Evolutionary conservation across 805 yeast species (phyloP).

Genomic region (Candida ipomoeae): DNA sequence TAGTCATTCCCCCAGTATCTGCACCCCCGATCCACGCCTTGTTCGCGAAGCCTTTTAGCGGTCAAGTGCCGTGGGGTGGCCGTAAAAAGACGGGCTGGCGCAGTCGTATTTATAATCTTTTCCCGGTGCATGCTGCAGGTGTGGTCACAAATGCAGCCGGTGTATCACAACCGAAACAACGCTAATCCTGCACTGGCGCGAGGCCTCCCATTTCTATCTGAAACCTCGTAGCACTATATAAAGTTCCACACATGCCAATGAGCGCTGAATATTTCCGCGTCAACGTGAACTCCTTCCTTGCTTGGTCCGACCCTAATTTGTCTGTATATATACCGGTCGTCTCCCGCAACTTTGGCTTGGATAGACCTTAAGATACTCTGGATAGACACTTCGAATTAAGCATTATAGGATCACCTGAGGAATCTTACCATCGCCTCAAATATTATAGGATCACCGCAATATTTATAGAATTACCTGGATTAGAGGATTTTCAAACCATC

Average conservation of each 20-base stretch:
- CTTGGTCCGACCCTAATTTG: neutral
- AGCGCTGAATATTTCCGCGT: slow-evolving; percentile 2
- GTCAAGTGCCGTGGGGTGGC: neutral
- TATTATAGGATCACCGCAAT: neutral
- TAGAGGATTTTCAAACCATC: too few relatives aligned
- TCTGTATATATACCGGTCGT: neutral
- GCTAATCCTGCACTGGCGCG: neutral
- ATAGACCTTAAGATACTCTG: neutral
- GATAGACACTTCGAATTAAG: neutral
- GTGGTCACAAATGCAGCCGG: slow-evolving; percentile 1
- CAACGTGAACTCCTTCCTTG: neutral
- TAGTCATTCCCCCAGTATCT: neutral
- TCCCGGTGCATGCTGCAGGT: neutral
- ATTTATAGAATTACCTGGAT: too few relatives aligned
- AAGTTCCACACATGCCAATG: slow-evolving; percentile 2
- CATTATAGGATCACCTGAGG: too few relatives aligned
- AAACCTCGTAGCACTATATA: slow-evolving; percentile 4
- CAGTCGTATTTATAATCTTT: neutral
- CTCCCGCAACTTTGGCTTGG: neutral
- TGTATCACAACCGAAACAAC: slow-evolving; percentile 1
- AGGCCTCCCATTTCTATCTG: slow-evolving; percentile 1
- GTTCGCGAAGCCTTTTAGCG: neutral
- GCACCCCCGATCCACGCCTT: neutral
- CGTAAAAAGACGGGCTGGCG: neutral
- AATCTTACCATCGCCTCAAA: neutral